Evolutionary conservation across 441 rosid genomes (phyloP).

Genomic region (Adansonia grandidieri): DNA sequence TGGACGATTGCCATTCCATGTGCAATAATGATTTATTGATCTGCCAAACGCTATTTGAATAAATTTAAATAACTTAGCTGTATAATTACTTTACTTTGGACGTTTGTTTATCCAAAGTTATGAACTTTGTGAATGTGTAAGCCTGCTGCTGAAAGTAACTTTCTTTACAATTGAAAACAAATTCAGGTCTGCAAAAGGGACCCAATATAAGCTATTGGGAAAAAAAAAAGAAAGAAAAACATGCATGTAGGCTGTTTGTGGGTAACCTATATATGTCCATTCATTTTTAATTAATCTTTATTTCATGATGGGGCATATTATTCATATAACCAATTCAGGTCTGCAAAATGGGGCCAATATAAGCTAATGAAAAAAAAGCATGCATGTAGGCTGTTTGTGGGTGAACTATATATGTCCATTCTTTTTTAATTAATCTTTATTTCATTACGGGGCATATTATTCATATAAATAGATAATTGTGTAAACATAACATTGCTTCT

Average conservation of each 20-base stretch:
- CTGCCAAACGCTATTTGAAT: background rate
- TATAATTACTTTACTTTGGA: background rate
- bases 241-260: background rate
- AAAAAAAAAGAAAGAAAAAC: background rate
- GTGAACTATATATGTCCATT: background rate
- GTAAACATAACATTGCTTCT: background rate
- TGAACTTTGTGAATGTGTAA: background rate
- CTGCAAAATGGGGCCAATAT: background rate
- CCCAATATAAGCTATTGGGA: background rate
- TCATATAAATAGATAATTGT: background rate
- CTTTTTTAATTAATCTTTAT: background rate
- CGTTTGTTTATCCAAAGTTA: background rate
- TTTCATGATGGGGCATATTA: background rate
- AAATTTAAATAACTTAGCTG: background rate
- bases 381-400: background rate
- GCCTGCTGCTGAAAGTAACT: background rate
- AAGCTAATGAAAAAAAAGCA: background rate
- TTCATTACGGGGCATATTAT: background rate
- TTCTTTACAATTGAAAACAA: conserved; percentile 1
- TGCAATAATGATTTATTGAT: background rate
- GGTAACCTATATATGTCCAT: background rate
- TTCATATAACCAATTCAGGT: background rate
- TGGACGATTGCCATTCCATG: background rate
- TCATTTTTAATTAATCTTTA: background rate
- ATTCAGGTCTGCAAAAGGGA: background rate